Evolutionary conservation across 164 flowering plant species (phyloP).

Genomic region (Litsea cubeba): DNA sequence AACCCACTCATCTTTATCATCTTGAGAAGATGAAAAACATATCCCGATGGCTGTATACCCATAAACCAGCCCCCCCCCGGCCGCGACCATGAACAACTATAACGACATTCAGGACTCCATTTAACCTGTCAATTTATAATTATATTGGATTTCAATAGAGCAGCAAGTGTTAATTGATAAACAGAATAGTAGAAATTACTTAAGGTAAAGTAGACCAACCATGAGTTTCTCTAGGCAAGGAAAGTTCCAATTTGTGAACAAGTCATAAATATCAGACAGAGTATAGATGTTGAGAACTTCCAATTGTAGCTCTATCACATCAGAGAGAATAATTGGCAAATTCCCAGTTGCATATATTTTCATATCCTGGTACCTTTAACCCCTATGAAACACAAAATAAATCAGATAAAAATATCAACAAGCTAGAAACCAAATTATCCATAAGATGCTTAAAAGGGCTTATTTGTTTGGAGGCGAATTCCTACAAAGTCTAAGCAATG

Average conservation of each 20-base stretch:
- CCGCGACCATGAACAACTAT: too few relatives aligned
- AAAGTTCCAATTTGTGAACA: neutral
- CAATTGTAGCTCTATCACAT: neutral
- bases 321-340: neutral
- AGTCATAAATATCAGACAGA: neutral
- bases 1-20: slow-evolving; percentile 12
- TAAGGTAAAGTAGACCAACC: neutral
- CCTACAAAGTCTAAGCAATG: too few relatives aligned
- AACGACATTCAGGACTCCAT: too few relatives aligned
- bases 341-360: neutral
- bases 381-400: neutral
- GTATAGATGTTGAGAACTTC: neutral
- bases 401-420: neutral
- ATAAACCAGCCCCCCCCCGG: too few relatives aligned
- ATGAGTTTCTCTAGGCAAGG: neutral
- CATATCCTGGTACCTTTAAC: neutral
- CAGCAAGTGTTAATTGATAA: too few relatives aligned
- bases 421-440: neutral
- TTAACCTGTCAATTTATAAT: neutral
- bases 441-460: neutral
- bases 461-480: too few relatives aligned
- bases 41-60: neutral
- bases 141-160: neutral
- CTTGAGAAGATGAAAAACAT: slow-evolving; percentile 1
- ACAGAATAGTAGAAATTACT: too few relatives aligned